phyloP scores from a whole-genome alignment of 2,329 filamentous ascomycete genomes.

The Paracoccidioides brasiliensis region DNA sequence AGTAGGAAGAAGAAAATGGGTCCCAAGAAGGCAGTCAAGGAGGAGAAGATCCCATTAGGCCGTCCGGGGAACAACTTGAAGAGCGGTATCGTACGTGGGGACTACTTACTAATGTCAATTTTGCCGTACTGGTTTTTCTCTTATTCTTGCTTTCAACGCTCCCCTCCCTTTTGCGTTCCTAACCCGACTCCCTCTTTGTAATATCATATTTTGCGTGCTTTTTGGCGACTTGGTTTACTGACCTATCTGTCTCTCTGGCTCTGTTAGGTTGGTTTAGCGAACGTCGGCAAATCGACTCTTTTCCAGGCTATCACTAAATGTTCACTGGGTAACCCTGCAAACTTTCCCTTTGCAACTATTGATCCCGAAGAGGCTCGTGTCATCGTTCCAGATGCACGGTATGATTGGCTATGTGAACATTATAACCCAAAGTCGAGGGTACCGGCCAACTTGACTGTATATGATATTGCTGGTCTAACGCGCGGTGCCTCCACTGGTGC shows the following conservation, averaged over 20 bases:
- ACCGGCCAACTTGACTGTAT: constrained; percentile 95
- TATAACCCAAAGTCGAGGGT: constrained; percentile 97
- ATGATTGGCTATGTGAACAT: constrained; percentile 88
- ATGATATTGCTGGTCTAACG: constrained; percentile 95
- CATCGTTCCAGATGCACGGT: constrained; percentile 89
- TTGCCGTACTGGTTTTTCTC: constrained; percentile 8
- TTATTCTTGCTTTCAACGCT: constrained; percentile 14
- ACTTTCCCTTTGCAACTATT: constrained; percentile 98
- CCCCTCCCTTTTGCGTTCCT: constrained; percentile 10
- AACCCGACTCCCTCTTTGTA: constrained; percentile 3
- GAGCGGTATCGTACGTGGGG: constrained; percentile 88
- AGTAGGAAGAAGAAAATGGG: constrained; percentile 62
- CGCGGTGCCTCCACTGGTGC: constrained; percentile 93
- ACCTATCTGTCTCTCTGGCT: background rate
- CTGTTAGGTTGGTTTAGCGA: constrained; percentile 82
- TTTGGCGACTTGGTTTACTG: background rate
- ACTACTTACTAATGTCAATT: constrained; percentile 20
- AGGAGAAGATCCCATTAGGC: constrained; percentile 94
- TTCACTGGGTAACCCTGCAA: constrained; percentile 92
- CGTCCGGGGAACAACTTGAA: constrained; percentile 96
- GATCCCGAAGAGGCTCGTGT: constrained; percentile 97
- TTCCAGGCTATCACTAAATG: constrained; percentile 99
- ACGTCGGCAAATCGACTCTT: constrained; percentile 97
- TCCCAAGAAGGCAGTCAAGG: constrained; percentile 81
- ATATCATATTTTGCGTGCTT: background rate